phyloP scores from a whole-genome alignment of 352 stramenopile species.

The Globisporangium megalacanthum region DNA sequence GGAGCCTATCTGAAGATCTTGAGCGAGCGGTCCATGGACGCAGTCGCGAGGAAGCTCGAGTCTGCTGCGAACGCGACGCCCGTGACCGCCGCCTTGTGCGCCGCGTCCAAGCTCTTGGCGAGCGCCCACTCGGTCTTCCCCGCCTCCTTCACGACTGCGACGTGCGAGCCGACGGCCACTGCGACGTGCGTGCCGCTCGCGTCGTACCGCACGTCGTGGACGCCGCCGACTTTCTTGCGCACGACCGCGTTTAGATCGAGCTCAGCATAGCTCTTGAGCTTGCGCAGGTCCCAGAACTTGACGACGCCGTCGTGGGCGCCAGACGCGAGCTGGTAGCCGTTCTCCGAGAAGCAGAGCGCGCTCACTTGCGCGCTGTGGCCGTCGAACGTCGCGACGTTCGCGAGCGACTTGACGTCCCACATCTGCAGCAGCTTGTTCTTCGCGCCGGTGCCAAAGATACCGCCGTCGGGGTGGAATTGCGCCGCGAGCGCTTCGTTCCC shows the following conservation, averaged over 20 bases:
- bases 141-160: conserved; percentile 56
- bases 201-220: conserved; percentile 59
- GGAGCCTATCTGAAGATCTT: conserved; percentile 61
- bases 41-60: conserved; percentile 57
- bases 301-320: conserved; percentile 74
- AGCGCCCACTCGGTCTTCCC: conserved; percentile 62
- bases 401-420: conserved; percentile 90
- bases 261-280: conserved; percentile 75
- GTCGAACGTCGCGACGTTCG: conserved; percentile 84
- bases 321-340: conserved; percentile 93
- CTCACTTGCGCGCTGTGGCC: conserved; percentile 51
- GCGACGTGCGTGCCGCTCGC: conserved; percentile 51
- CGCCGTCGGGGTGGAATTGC: conserved; percentile 93
- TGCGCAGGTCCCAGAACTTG: conserved; percentile 93
- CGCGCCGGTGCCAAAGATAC: conserved; percentile 82
- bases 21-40: conserved; percentile 72
- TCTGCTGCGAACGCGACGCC: conserved; percentile 51
- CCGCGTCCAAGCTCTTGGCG: conserved; percentile 49
- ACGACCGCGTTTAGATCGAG: conserved; percentile 36
- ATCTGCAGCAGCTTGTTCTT: conserved; percentile 81
- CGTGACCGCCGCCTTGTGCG: conserved; percentile 62
- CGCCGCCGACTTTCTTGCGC: conserved; percentile 28
- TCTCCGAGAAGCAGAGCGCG: conserved; percentile 91
- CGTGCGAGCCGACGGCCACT: conserved; percentile 31
- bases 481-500: conserved; percentile 36